Conservation (phyloP, 768 basidiomycete species). For the Sistotremastrum suecicum region DNA sequence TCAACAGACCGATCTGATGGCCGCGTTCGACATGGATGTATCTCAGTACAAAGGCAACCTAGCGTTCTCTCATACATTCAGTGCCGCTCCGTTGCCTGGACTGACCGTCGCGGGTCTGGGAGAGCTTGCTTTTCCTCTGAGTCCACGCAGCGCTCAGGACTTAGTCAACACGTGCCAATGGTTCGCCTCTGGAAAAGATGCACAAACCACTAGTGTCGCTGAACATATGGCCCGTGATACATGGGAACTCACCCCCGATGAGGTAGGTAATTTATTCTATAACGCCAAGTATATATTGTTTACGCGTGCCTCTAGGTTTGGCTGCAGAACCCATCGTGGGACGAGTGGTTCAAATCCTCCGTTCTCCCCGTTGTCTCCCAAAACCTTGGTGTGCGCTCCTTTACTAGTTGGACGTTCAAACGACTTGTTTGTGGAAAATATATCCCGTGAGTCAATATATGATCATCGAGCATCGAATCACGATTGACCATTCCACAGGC, state of each 20-base stretch:
- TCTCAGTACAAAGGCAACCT: constrained; percentile 13
- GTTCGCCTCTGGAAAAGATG: constrained; percentile 32
- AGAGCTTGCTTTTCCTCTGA: constrained; percentile 27
- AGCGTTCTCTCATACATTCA: constrained; percentile 14
- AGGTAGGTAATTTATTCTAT: constrained; percentile 4
- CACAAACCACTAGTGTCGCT: constrained; percentile 20
- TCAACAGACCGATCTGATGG: no score
- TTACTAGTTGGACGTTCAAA: constrained; percentile 26
- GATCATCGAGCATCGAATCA: no score
- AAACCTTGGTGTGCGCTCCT: constrained; percentile 21
- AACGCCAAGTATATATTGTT: neutral
- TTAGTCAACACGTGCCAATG: constrained; percentile 22
- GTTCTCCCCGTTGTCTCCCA: constrained; percentile 20
- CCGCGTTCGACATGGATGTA: no score
- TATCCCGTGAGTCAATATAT: constrained; percentile 27
- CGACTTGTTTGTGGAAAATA: constrained; percentile 32
- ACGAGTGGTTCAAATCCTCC: constrained; percentile 16
- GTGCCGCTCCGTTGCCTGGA: constrained; percentile 26
- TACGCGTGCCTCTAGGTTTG: constrained; percentile 12
- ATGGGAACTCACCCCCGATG: constrained; percentile 32
- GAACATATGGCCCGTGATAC: constrained; percentile 32
- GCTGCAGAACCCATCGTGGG: constrained; percentile 30
- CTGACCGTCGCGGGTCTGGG: constrained; percentile 27
- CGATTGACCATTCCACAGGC: constrained; percentile 8
- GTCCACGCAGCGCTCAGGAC: constrained; percentile 21